Base-by-base conservation (phyloP, 2,329 filamentous ascomycete species). In the Botrytis porri region DNA sequence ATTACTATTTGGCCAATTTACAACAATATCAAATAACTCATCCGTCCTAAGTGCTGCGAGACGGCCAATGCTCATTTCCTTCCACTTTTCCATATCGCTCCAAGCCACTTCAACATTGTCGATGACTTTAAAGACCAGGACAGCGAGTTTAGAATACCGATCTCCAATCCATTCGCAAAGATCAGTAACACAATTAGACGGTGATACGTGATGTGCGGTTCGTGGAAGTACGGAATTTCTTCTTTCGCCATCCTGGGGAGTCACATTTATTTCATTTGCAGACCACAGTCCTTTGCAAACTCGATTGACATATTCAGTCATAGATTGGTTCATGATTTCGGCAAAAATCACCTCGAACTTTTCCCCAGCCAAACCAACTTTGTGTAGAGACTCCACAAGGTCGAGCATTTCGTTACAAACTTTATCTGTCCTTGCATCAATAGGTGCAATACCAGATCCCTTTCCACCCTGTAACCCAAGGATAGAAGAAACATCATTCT, bases 11-110 rank as follows among this genome's bases (percentile, higher is more conserved):
- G 93, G 92, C 93, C 93, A 96, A 73, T 87, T 85, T 73, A 92
- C 86, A 63, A 94, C 90, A 79, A 95, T 94, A 78, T 95, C 92
- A 78, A 94, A 95, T 16, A 96, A 84, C 78, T 94, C 90, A 12
- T 87, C 85, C 63, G 92, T 92, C 61, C 93, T 87, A 65, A 92
- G 84, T 29, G 88, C 86, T 3, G 92, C 92, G 25, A 95, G 85
- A 62, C 90, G 87, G 4, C 88, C 88, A 62, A 93, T 81, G 25
- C 90, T 91, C 77, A 92, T 90, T 59, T 92, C 88, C 79, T 91
- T 91, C 88, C 91, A 94, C 75, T 88, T 88, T 75, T 90, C 87
- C 60, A 92, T 84, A 74, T 93, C 86, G 25, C 83, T 81, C 81
- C 86, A 85, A 9, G 85, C 84, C 39, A 90, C 81, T 1, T 78